Evolutionary conservation across 805 yeast species (phyloP).

Genomic region (Torulaspora delbrueckii): DNA sequence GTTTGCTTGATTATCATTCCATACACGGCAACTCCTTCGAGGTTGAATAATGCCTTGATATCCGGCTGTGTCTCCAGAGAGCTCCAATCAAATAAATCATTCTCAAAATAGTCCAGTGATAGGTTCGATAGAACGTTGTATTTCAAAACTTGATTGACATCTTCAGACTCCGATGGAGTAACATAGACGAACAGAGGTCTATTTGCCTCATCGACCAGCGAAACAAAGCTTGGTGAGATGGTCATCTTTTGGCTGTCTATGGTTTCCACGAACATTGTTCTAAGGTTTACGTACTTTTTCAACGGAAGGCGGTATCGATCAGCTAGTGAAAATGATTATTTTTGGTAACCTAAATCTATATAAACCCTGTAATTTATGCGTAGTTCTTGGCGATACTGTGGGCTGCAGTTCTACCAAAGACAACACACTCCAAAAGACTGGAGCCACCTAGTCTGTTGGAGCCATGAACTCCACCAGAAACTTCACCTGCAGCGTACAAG

Average conservation of each 20-base stretch:
- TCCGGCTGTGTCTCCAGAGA: conserved; percentile 15
- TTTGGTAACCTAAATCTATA: not conserved
- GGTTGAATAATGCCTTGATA: conserved; percentile 24
- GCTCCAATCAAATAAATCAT: conserved; percentile 25
- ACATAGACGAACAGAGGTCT: conserved; percentile 29
- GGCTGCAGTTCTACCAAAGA: conserved; percentile 53
- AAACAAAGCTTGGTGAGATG: conserved; percentile 20
- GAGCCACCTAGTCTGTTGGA: conserved; percentile 57
- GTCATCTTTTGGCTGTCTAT: not conserved
- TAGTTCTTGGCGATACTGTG: conserved; percentile 23
- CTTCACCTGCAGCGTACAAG: conserved; percentile 61
- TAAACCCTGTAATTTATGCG: not conserved
- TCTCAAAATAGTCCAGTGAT: conserved; percentile 33
- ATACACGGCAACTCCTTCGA: conserved; percentile 31
- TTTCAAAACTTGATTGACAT: conserved; percentile 24
- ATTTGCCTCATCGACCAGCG: conserved; percentile 25
- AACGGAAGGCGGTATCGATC: not conserved
- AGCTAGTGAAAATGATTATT: not conserved
- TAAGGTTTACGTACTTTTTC: not conserved
- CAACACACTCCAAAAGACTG: conserved; percentile 55
- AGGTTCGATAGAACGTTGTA: conserved; percentile 33
- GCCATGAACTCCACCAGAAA: conserved; percentile 67
- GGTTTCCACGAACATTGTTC: not conserved
- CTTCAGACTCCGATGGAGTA: conserved; percentile 13
- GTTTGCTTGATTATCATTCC: conserved; percentile 30